These are phyloP conservation scores for Xylaria telfairii DNA, from an alignment of 495 filamentous ascomycete genomes.

Conservation along the genomic window DNA sequence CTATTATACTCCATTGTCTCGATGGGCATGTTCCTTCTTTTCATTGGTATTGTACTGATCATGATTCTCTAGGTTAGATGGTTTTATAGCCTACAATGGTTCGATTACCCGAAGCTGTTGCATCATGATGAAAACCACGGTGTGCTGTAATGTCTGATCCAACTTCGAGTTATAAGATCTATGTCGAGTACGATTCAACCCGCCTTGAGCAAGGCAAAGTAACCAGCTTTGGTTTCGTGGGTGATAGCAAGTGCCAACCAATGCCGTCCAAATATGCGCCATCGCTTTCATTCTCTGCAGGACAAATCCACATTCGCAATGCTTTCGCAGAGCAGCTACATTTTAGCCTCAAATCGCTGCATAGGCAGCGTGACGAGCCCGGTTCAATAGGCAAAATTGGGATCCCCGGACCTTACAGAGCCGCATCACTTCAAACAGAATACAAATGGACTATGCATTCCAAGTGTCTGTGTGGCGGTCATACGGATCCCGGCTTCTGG, in stretches of 20 bases:
- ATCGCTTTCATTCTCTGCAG: not conserved
- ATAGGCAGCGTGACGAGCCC: not conserved
- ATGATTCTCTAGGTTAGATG: not conserved
- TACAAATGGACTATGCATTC: not conserved
- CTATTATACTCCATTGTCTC: not conserved
- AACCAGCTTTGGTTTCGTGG: not conserved
- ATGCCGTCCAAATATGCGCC: not conserved
- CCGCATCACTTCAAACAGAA: not conserved
- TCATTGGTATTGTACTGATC: not conserved
- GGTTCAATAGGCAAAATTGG: conserved; percentile 8
- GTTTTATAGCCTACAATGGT: too few relatives aligned
- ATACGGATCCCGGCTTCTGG: not conserved
- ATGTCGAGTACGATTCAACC: not conserved
- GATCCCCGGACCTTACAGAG: not conserved
- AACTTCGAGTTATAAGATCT: not conserved
- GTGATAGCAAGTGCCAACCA: not conserved
- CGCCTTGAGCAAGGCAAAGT: not conserved
- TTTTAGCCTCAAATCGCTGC: conserved; percentile 11
- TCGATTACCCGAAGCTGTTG: not conserved
- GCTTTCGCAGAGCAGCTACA: not conserved
- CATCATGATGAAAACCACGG: not conserved
- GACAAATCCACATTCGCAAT: not conserved
- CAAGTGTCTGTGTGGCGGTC: not conserved
- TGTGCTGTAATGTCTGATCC: not conserved
- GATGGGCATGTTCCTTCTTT: not conserved